Percentiles rank a stretch among this genome's conserved stretches.
Evolutionary conservation across 2,329 filamentous ascomycete species (phyloP).

Genomic region (Harringtonia lauricola): DNA sequence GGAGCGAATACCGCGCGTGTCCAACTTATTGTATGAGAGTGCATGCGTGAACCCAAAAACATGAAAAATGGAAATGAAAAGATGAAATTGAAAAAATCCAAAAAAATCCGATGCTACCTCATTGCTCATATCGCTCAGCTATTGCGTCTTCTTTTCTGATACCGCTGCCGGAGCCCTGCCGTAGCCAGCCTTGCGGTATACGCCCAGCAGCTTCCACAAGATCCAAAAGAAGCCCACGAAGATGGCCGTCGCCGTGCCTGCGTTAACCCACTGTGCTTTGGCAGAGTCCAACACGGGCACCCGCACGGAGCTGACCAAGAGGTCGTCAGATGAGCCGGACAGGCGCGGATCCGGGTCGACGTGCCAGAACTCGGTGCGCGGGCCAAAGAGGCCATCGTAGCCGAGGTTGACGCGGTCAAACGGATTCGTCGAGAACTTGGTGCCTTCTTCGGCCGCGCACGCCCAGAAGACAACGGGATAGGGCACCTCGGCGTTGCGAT

Average conservation of each 20-base stretch:
- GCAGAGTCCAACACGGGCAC: conserved; percentile 56
- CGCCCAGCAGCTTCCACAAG: conserved; percentile 42
- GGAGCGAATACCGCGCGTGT: too few species aligned
- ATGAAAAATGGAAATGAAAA: too few species aligned
- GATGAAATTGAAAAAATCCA: too few species aligned
- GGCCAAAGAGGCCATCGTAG: conserved; percentile 70
- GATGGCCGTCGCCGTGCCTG: conserved; percentile 48
- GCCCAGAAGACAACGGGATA: conserved; percentile 89
- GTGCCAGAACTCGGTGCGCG: conserved; percentile 76
- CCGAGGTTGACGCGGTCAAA: conserved; percentile 81
- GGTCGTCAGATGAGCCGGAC: background rate
- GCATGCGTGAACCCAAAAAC: too few species aligned
- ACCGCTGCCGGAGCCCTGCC: conserved; percentile 15
- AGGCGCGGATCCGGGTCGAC: conserved; percentile 44
- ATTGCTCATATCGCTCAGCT: too few species aligned
- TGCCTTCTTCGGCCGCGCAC: conserved; percentile 55
- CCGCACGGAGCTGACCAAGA: conserved; percentile 41
- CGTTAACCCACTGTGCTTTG: conserved; percentile 34
- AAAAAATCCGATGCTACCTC: too few species aligned
- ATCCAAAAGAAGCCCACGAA: conserved; percentile 60
- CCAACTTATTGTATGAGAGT: too few species aligned
- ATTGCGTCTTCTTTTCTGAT: conserved; percentile 11
- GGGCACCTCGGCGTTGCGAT: conserved; percentile 49
- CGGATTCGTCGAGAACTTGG: conserved; percentile 63
- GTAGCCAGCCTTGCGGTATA: conserved; percentile 23